Evolutionary conservation across 1,284 basidiomycete species (phyloP).

Genomic region (Leccinum solheimii): DNA sequence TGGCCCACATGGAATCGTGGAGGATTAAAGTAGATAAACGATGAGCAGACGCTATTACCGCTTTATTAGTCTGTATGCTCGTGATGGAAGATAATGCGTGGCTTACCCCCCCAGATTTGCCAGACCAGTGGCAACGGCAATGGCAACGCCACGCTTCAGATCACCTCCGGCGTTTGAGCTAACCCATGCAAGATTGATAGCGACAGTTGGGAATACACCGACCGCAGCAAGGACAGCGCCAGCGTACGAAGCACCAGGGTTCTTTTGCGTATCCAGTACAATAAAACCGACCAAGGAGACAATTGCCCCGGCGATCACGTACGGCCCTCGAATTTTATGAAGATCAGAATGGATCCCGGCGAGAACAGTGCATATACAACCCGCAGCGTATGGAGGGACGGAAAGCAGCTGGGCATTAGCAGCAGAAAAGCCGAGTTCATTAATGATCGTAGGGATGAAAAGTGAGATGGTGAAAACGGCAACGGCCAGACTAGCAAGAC

Average conservation of each 20-base stretch:
- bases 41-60: conserved; percentile 40
- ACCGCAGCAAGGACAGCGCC: conserved; percentile 54
- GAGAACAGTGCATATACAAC: conserved; percentile 43
- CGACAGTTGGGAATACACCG: conserved; percentile 57
- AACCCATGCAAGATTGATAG: conserved; percentile 55
- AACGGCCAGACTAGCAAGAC: conserved; percentile 41
- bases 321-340: conserved; percentile 44
- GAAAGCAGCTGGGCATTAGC: conserved; percentile 59
- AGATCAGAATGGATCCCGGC: conserved; percentile 46
- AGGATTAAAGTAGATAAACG: conserved; percentile 45
- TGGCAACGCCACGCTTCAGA: conserved; percentile 49
- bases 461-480: conserved; percentile 60
- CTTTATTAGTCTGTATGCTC: conserved; percentile 9
- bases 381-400: conserved; percentile 50
- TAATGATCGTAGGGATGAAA: conserved; percentile 59
- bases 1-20: conserved; percentile 53
- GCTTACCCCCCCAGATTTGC: conserved; percentile 53
- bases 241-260: conserved; percentile 44
- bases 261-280: conserved; percentile 41
- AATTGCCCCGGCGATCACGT: conserved; percentile 40
- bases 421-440: conserved; percentile 54
- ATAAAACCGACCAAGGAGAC: conserved; percentile 49
- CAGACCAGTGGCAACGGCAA: conserved; percentile 55
- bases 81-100: background rate
- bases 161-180: conserved; percentile 58